phyloP scores from a whole-genome alignment of 371 early-diverging fungal genomes.

The Mortierella sp. region DNA sequence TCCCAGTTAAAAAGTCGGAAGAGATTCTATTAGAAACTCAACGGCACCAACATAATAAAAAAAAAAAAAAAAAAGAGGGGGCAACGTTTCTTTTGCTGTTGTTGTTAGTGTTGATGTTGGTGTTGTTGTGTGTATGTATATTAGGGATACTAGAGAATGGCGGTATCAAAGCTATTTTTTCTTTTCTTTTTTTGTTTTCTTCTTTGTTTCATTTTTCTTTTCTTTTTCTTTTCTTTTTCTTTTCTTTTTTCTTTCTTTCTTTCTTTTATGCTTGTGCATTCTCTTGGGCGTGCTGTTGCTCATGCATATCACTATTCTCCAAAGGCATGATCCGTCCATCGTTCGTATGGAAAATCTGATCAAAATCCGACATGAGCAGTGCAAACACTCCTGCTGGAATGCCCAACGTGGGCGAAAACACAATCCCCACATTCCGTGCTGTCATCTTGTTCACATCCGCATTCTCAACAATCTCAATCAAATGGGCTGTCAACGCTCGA shows the following conservation, averaged over 20 bases:
- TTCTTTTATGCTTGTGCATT: slow-evolving; percentile 13
- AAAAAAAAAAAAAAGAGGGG: too few species aligned
- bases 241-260: not conserved
- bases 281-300: not conserved
- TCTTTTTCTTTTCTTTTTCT: too few species aligned
- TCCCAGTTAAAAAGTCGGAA: too few species aligned
- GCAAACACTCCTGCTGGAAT: slow-evolving; percentile 92
- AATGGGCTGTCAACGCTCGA: slow-evolving; percentile 87
- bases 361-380: slow-evolving; percentile 89
- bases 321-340: slow-evolving; percentile 57
- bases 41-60: too few species aligned
- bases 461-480: slow-evolving; percentile 87
- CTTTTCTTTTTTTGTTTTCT: too few species aligned
- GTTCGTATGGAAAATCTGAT: slow-evolving; percentile 83
- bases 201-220: too few species aligned
- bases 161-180: too few species aligned
- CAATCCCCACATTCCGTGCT: slow-evolving; percentile 92
- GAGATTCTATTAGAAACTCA: too few species aligned
- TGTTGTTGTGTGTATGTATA: too few species aligned
- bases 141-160: too few species aligned
- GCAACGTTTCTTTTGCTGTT: too few species aligned
- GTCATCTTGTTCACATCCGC: slow-evolving; percentile 93
- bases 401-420: slow-evolving; percentile 93
- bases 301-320: slow-evolving; percentile 27
- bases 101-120: too few species aligned